Evolutionary conservation across 306 rosid species (phyloP), one percentile per base, ranked within the genome.

Genomic region (Astragalus glycyphyllos): DNA sequence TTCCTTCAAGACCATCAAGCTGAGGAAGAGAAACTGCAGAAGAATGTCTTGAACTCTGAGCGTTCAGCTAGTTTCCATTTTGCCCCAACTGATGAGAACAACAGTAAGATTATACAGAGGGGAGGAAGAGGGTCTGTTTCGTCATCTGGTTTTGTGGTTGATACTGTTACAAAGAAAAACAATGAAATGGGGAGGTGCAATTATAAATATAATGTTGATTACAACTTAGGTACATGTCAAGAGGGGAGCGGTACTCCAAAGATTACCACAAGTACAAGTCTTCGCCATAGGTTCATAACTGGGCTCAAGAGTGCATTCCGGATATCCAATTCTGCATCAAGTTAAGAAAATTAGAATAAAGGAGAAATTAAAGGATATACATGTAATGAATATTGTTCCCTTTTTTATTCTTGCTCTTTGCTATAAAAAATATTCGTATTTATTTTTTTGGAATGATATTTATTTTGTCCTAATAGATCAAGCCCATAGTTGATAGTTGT

Each of bases 61-160:
- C 87, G 89, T 38, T 80, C 93, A 0, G 75, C 82, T 14, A 92
- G 98, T 77, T 90, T 90, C 34, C 98, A 88, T 75, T 71, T 40
- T n/a, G 80, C 35, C 1, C 58, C 61, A 6, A 42, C 7, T 0
- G 83, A 67, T 10, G 45, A 65, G 44, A 14, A 15, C 40, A 78
- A 42, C 20, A 49, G 74, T n/a, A 75, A 35, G 60, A 74, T 26
- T 2, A 26, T 88, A 8, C 76, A 31, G 4, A 87, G 86, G 61
- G 88, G 85, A 0, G 89, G 87, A 38, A 81, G 82, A 61, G 84
- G 89, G 0, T 80, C 92, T 4, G 73, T 76, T 71, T 87, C 87
- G 1, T 89, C 88, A 1, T 69, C 87, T 0, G 80, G 85, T 5
- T 84, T 86, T 31, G 32, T 84, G 40, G 49, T 80, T 12, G 58